Percentiles rank a stretch among this genome's conserved stretches.
Conservation (phyloP, 345 rosid genomes). For the Crucihimalaya himalaica region DNA sequence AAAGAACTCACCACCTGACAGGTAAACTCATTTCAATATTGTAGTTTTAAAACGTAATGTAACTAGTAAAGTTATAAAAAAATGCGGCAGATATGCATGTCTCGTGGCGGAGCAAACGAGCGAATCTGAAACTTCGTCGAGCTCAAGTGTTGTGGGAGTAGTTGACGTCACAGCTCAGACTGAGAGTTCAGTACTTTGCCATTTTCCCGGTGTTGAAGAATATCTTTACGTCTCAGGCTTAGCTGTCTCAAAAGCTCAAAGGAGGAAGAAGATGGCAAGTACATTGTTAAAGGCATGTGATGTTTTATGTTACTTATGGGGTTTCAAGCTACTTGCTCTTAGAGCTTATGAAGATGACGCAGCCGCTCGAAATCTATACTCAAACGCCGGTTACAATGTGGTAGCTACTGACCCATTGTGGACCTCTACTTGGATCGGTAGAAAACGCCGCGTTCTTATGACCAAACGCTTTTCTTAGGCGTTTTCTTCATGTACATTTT, state of each 20-base stretch:
- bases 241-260: slow-evolving; percentile 63
- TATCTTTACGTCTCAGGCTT: slow-evolving; percentile 87
- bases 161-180: slow-evolving; percentile 74
- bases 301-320: slow-evolving; percentile 58
- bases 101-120: slow-evolving; percentile 65
- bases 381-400: slow-evolving; percentile 72
- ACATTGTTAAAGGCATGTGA: slow-evolving; percentile 74
- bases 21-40: slow-evolving; percentile 42
- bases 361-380: slow-evolving; percentile 65
- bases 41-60: not conserved
- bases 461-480: slow-evolving; percentile 46
- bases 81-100: slow-evolving; percentile 65
- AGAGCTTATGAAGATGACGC: slow-evolving; percentile 80
- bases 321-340: slow-evolving; percentile 63
- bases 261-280: slow-evolving; percentile 76
- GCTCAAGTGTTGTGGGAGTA: slow-evolving; percentile 58
- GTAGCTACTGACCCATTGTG: slow-evolving; percentile 64
- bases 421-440: slow-evolving; percentile 71
- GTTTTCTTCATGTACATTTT: slow-evolving; percentile 18
- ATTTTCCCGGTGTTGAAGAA: slow-evolving; percentile 59
- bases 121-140: slow-evolving; percentile 30
- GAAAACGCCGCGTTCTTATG: slow-evolving; percentile 73
- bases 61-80: not conserved
- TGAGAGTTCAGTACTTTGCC: slow-evolving; percentile 55
- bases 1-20: slow-evolving; percentile 68